phyloP scores from a whole-genome alignment of 140 eudicot genomes.

The Artemisia princeps region DNA sequence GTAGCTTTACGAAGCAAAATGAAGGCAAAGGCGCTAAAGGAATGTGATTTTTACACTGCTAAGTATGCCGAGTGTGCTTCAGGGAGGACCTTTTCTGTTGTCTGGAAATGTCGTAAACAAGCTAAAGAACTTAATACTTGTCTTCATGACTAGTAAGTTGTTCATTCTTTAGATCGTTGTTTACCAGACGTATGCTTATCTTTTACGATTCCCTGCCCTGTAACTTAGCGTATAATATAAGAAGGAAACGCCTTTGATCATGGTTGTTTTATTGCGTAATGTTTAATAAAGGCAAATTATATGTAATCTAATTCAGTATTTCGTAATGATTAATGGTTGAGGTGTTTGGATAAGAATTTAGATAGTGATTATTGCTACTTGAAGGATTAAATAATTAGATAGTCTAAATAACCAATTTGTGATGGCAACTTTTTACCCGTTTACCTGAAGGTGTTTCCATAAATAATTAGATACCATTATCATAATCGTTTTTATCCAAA shows the following conservation, averaged over 20 bases:
- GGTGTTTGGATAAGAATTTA: neutral
- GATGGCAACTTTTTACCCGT: neutral
- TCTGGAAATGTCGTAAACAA: conserved; percentile 82
- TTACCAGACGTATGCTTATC: neutral
- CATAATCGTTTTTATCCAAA: too few relatives aligned
- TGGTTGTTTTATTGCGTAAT: neutral
- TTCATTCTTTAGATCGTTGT: conserved; percentile 16
- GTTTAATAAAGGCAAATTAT: neutral
- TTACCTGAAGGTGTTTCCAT: too few relatives aligned
- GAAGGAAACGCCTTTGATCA: too few relatives aligned
- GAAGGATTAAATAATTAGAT: neutral
- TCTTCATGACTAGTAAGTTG: conserved; percentile 93
- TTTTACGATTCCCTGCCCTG: too few relatives aligned
- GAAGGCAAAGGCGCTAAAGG: conserved; percentile 92
- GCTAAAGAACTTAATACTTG: conserved; percentile 76
- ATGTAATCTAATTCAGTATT: neutral
- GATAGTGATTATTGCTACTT: conserved; percentile 1
- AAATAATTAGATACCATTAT: too few relatives aligned
- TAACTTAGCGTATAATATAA: too few relatives aligned
- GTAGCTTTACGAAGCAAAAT: conserved; percentile 95
- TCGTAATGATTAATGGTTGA: conserved; percentile 5
- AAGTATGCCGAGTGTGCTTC: conserved; percentile 86
- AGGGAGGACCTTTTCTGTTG: conserved; percentile 85
- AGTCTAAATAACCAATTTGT: neutral
- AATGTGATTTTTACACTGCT: conserved; percentile 59